A percentile compares a stretch with the other conserved stretches of the same genome.
Conservation (phyloP, 2,329 filamentous ascomycete genomes). For the Nigrospora osmanthi region DNA sequence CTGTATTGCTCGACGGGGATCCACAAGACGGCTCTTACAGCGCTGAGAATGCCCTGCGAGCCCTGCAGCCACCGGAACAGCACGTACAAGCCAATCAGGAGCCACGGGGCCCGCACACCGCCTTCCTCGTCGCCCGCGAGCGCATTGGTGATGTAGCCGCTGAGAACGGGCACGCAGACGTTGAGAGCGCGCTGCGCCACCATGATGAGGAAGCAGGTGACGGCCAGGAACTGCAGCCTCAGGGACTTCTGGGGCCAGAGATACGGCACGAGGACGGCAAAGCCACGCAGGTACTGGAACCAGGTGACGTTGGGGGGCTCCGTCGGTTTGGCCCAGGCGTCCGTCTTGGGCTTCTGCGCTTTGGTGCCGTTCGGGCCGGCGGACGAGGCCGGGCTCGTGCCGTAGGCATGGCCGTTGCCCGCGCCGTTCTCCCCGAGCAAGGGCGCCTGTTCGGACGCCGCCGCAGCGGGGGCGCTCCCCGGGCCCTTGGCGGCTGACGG, state of each 20-base stretch:
- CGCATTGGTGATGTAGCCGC: constrained; percentile 30
- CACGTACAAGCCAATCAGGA: constrained; percentile 30
- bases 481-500: too few species aligned
- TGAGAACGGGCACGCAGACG: constrained; percentile 31
- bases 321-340: constrained; percentile 16
- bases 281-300: constrained; percentile 38
- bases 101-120: constrained; percentile 21
- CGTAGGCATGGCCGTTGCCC: neutral
- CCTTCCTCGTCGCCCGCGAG: constrained; percentile 32
- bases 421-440: neutral
- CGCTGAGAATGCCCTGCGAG: constrained; percentile 33
- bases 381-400: neutral
- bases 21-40: constrained; percentile 35
- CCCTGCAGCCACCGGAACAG: constrained; percentile 36
- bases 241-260: constrained; percentile 36
- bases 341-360: constrained; percentile 8
- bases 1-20: constrained; percentile 37
- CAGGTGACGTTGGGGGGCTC: constrained; percentile 22
- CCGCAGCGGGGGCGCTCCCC: too few species aligned
- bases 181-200: constrained; percentile 34
- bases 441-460: neutral
- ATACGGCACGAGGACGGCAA: constrained; percentile 35
- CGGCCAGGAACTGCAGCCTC: constrained; percentile 29
- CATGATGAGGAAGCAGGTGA: constrained; percentile 32
- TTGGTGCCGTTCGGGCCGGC: constrained; percentile 7